Conservation (phyloP, 257 asterid species). For the Fraxinus excelsior region DNA sequence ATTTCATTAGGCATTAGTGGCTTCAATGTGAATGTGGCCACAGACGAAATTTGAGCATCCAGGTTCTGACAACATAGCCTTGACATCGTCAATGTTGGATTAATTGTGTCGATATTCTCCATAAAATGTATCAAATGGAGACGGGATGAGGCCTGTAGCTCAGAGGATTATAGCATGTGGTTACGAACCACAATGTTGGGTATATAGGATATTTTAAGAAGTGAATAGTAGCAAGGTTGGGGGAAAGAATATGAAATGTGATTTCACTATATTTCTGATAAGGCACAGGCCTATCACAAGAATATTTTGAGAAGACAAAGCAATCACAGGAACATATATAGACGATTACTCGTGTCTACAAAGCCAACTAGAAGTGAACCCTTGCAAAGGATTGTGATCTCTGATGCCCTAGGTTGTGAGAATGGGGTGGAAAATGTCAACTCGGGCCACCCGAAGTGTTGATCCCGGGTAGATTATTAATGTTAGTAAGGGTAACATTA, state of each 20-base stretch:
- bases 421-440: slow-evolving; percentile 54
- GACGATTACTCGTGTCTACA: slow-evolving; percentile 42
- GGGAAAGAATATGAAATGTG: too few relatives aligned
- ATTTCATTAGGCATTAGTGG: slow-evolving; percentile 44
- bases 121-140: slow-evolving; percentile 49
- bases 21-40: slow-evolving; percentile 27
- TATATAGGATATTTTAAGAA: too few relatives aligned
- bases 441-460: slow-evolving; percentile 71
- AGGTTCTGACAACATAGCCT: slow-evolving; percentile 67
- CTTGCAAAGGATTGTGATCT: slow-evolving; percentile 51
- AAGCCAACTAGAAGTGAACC: slow-evolving; percentile 67
- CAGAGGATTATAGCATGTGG: too few relatives aligned
- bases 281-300: too few relatives aligned
- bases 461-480: slow-evolving; percentile 36
- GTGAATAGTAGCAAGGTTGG: too few relatives aligned
- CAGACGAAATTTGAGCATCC: slow-evolving; percentile 46
- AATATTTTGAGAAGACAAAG: slow-evolving; percentile 66
- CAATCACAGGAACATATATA: slow-evolving; percentile 48
- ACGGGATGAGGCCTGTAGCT: too few relatives aligned
- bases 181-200: too few relatives aligned
- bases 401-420: slow-evolving; percentile 71
- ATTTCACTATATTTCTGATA: too few relatives aligned
- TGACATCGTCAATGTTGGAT: slow-evolving; percentile 38
- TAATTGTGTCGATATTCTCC: slow-evolving; percentile 37
- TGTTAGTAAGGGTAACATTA: slow-evolving; percentile 43